Evolutionary conservation across 2,329 filamentous ascomycete species (phyloP).

Genomic region (Nemania diffusa): DNA sequence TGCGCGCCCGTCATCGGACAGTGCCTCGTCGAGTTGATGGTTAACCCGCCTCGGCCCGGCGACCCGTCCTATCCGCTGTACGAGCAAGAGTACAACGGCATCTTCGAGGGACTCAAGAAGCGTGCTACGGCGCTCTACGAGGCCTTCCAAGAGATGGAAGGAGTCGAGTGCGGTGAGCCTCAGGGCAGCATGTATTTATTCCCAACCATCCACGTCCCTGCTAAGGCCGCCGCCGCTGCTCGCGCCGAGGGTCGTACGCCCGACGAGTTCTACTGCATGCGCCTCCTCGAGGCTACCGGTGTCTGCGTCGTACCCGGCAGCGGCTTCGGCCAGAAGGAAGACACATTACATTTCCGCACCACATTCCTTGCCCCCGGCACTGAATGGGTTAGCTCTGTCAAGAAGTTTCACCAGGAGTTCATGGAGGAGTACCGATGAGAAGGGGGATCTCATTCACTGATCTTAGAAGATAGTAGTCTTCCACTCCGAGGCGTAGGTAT

Average conservation of each 20-base stretch:
- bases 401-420: constrained; percentile 91
- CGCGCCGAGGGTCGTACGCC: constrained; percentile 75
- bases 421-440: constrained; percentile 77
- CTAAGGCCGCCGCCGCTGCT: constrained; percentile 81
- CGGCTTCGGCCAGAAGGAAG: constrained; percentile 94
- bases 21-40: constrained; percentile 97
- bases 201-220: constrained; percentile 85
- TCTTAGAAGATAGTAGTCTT: not conserved
- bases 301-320: constrained; percentile 93
- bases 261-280: constrained; percentile 95
- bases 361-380: constrained; percentile 97
- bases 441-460: not conserved
- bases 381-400: constrained; percentile 88
- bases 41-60: constrained; percentile 88
- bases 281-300: constrained; percentile 90
- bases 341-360: constrained; percentile 92
- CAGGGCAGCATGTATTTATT: constrained; percentile 99
- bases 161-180: constrained; percentile 87
- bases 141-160: constrained; percentile 94
- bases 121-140: constrained; percentile 88
- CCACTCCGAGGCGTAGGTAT: not conserved
- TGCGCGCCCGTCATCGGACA: constrained; percentile 96
- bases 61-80: constrained; percentile 88
- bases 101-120: constrained; percentile 80
- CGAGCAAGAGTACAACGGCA: constrained; percentile 83